Percentiles rank a stretch among this genome's conserved stretches.
Evolutionary conservation across 164 flowering plant species (phyloP).

Genomic region (Taxillus chinensis): DNA sequence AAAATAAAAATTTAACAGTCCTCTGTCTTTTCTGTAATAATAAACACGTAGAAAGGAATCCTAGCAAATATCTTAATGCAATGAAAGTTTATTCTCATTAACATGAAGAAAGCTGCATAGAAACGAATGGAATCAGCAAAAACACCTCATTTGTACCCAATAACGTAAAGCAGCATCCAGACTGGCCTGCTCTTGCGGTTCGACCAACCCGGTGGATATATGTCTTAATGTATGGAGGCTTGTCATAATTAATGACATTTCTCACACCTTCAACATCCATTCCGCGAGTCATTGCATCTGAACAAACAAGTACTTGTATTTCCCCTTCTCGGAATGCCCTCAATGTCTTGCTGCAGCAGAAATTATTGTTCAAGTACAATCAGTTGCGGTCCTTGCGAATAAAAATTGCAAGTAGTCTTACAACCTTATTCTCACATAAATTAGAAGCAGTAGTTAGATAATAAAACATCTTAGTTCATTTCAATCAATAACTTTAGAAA

Average conservation of each 20-base stretch:
- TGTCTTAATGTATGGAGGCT: slow-evolving; percentile 67
- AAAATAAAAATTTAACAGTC: too few species aligned
- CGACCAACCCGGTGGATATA: slow-evolving; percentile 91
- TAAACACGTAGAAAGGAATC: too few species aligned
- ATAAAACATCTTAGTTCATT: too few species aligned
- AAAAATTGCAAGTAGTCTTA: neutral
- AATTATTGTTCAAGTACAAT: neutral
- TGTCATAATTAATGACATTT: slow-evolving; percentile 78
- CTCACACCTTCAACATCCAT: slow-evolving; percentile 89
- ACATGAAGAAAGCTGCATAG: neutral
- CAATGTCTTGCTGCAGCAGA: slow-evolving; percentile 59
- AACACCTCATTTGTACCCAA: slow-evolving; percentile 58
- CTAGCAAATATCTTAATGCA: too few species aligned
- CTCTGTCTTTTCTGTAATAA: too few species aligned
- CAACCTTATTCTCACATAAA: neutral
- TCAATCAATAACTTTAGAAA: too few species aligned
- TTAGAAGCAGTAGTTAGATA: neutral
- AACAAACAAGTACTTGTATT: slow-evolving; percentile 70
- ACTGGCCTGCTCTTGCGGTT: slow-evolving; percentile 86
- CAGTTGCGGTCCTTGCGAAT: neutral
- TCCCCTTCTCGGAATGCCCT: slow-evolving; percentile 63
- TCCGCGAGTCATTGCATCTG: slow-evolving; percentile 97
- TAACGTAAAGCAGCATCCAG: slow-evolving; percentile 81
- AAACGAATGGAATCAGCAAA: neutral
- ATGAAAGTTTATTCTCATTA: neutral